These are phyloP conservation scores for Eucalyptus pumila DNA, from an alignment of 345 rosid species.

Conservation along the genomic window DNA sequence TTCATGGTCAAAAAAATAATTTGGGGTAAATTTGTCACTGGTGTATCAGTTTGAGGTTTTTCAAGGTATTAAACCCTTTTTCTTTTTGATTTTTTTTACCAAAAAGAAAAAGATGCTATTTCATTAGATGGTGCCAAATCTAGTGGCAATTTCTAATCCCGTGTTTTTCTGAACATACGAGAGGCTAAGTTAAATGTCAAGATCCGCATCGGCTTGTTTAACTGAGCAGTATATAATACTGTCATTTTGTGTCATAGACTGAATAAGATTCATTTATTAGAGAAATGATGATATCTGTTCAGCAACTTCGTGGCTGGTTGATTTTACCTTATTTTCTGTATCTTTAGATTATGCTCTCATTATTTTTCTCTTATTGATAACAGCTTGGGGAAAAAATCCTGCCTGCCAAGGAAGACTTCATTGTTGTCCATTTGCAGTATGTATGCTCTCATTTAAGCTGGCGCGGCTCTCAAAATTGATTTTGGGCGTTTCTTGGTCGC, in stretches of 20 bases:
- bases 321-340: not conserved
- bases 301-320: not conserved
- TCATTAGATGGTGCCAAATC: not conserved
- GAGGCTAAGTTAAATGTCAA: not conserved
- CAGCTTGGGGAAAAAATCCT: conserved; percentile 38
- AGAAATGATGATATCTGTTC: not conserved
- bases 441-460: conserved; percentile 14
- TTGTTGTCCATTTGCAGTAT: conserved; percentile 39
- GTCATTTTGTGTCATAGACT: not conserved
- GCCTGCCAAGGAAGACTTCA: conserved; percentile 38
- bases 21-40: no score
- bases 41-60: no score
- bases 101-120: not conserved
- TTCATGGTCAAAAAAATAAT: no score
- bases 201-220: not conserved
- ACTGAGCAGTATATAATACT: not conserved
- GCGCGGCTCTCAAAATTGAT: not conserved
- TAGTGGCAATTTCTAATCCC: not conserved
- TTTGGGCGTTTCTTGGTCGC: not conserved
- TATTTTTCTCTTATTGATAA: not conserved
- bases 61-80: not conserved
- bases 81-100: not conserved
- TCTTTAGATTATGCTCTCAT: not conserved
- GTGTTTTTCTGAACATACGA: not conserved
- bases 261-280: not conserved